A percentile compares a stretch with the other conserved stretches of the same genome.
These are phyloP conservation scores for Talaromyces sp. DNA, from an alignment of 2,329 filamentous ascomycete genomes.

Conservation along the genomic window DNA sequence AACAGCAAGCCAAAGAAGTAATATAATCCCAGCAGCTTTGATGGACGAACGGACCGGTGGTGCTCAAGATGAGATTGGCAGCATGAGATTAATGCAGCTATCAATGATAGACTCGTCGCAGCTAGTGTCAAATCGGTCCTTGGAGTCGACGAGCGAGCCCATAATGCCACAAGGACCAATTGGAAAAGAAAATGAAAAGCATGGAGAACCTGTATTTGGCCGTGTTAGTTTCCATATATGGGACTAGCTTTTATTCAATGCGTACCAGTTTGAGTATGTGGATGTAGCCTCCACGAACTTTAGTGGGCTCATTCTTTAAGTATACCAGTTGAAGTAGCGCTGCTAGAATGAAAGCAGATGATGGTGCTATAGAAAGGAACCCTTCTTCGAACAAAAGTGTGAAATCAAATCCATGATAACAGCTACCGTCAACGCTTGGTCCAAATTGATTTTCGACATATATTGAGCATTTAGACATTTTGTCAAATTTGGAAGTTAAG, in stretches of 20 bases:
- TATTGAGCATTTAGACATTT: neutral
- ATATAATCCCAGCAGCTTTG: neutral
- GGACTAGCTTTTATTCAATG: neutral
- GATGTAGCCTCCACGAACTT: neutral
- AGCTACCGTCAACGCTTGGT: conserved; percentile 13
- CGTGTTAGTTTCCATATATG: neutral
- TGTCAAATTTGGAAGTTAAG: neutral
- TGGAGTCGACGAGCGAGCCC: neutral
- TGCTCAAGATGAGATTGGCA: neutral
- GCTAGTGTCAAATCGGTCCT: neutral
- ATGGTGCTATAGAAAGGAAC: neutral
- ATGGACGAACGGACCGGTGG: neutral
- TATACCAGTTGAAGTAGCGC: neutral
- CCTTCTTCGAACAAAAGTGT: conserved; percentile 34
- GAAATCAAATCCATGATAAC: conserved; percentile 40
- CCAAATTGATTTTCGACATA: neutral
- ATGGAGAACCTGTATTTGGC: neutral
- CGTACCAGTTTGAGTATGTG: neutral
- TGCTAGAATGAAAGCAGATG: neutral
- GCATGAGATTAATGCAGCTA: neutral
- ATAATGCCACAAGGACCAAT: neutral
- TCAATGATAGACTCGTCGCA: neutral
- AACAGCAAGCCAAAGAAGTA: neutral
- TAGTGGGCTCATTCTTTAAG: neutral
- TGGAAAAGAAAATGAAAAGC: neutral